Evolutionary conservation across 2,329 filamentous ascomycete genomes (phyloP).

Genomic region (Fusarium temperatum): DNA sequence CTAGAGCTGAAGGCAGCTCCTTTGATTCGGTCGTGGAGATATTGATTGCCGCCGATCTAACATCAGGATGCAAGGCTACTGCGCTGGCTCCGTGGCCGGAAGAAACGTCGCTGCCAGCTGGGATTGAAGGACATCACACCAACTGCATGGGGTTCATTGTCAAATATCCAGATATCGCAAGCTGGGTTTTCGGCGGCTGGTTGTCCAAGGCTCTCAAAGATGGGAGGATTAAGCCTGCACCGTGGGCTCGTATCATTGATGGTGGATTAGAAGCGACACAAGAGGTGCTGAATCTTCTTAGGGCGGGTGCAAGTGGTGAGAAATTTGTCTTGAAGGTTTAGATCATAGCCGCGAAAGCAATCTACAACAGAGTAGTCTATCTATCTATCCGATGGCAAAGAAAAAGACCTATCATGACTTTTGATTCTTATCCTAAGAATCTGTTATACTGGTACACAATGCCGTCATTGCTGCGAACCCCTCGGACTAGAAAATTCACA

Average conservation of each 20-base stretch:
- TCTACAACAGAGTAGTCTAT: no score
- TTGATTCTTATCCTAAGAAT: no score
- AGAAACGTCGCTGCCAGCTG: rapidly evolving
- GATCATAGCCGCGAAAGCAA: background rate
- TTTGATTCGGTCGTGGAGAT: background rate
- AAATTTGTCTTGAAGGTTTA: background rate
- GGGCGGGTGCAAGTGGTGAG: background rate
- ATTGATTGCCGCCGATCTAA: rapidly evolving
- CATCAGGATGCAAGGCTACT: rapidly evolving
- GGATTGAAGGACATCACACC: background rate
- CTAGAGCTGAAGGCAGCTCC: background rate
- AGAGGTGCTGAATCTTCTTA: background rate
- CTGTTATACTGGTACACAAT: no score
- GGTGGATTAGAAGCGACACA: background rate
- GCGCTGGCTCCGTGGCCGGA: background rate
- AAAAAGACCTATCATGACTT: no score
- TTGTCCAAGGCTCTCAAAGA: rapidly evolving
- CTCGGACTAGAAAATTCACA: no score
- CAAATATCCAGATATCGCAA: background rate
- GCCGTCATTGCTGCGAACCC: no score
- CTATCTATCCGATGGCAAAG: no score
- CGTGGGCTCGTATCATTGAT: background rate
- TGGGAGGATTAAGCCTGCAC: background rate
- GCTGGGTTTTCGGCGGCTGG: background rate
- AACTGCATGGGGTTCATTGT: background rate